Percentiles rank a stretch among this genome's conserved stretches.
Conservation (phyloP, 768 basidiomycete genomes). For the Lactifluus piperatus region DNA sequence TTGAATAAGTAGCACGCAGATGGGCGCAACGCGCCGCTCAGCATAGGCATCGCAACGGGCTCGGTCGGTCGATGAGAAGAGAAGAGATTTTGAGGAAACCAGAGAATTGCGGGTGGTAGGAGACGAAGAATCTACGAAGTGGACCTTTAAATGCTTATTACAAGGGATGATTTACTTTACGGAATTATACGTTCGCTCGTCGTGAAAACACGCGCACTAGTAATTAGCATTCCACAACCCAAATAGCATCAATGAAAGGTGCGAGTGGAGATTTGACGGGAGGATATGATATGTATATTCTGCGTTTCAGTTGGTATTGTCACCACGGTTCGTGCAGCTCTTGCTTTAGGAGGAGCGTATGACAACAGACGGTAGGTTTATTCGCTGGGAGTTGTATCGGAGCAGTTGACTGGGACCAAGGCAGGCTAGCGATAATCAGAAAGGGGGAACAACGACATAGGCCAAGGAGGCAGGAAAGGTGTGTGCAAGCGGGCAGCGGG, state of each 20-base stretch:
- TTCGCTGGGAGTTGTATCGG: not conserved
- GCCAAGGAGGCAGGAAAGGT: too few species aligned
- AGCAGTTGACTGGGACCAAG: too few species aligned
- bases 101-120: slow-evolving; percentile 8
- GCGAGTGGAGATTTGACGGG: not conserved
- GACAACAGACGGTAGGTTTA: not conserved
- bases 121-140: not conserved
- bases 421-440: too few species aligned
- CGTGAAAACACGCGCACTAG: too few species aligned
- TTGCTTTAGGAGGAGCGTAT: not conserved
- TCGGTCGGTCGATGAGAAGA: slow-evolving; percentile 12
- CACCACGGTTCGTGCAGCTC: not conserved
- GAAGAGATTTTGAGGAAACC: not conserved
- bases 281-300: too few species aligned
- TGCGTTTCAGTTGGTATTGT: too few species aligned
- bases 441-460: too few species aligned
- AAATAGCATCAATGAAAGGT: slow-evolving; percentile 1
- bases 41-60: slow-evolving; percentile 1
- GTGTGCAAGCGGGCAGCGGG: too few species aligned
- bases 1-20: not conserved
- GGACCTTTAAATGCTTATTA: not conserved
- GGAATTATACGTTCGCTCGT: too few species aligned
- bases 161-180: not conserved
- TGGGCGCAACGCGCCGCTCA: slow-evolving; percentile 5
- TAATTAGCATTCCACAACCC: not conserved